Evolutionary conservation across 176 grass and related monocot species (phyloP).

Genomic region (Oryza longistaminata): DNA sequence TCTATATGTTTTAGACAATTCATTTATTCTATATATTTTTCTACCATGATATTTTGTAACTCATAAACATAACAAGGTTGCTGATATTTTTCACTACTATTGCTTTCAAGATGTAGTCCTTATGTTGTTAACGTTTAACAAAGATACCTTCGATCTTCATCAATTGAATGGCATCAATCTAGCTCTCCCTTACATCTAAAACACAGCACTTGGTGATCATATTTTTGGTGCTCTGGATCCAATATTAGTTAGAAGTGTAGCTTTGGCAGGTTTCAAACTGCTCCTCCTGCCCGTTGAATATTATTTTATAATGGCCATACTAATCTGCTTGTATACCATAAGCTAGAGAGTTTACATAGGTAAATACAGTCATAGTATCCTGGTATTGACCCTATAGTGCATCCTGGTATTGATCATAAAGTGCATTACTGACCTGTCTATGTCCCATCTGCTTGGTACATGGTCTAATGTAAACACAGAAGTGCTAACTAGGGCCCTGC

Average conservation of each 20-base stretch:
- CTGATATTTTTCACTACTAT: no score
- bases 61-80: no score
- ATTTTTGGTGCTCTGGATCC: background rate
- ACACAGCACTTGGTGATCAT: background rate
- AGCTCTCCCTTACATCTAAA: background rate
- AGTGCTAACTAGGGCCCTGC: background rate
- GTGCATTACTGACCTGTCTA: conserved; percentile 17
- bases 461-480: background rate
- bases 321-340: background rate
- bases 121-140: no score
- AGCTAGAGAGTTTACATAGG: conserved; percentile 7
- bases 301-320: background rate
- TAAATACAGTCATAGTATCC: background rate
- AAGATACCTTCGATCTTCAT: no score
- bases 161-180: no score
- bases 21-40: background rate
- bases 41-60: no score
- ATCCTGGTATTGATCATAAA: background rate
- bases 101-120: no score
- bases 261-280: background rate
- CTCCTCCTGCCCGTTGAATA: background rate
- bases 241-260: background rate
- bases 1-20: background rate
- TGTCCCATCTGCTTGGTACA: background rate
- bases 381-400: background rate